These are phyloP conservation scores for Cylindrodendrum hubeiense DNA, from an alignment of 2,329 filamentous ascomycete species.

Conservation along the genomic window DNA sequence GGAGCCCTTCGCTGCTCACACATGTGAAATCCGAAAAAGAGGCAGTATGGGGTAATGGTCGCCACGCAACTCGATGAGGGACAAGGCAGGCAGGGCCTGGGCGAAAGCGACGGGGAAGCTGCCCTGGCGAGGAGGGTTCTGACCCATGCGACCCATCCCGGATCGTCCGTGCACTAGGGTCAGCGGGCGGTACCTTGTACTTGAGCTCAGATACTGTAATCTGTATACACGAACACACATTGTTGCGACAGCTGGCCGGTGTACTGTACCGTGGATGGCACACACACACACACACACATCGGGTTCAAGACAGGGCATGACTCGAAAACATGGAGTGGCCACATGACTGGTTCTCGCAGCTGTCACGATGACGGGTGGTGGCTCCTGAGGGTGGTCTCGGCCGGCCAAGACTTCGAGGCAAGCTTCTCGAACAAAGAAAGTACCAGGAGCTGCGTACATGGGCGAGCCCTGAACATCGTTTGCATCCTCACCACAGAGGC, in stretches of 20 bases:
- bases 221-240: neutral
- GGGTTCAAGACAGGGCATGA: neutral
- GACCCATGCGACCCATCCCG: conserved; percentile 24
- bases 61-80: neutral
- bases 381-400: neutral
- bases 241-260: no score
- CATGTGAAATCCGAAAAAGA: conserved; percentile 15
- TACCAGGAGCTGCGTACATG: neutral
- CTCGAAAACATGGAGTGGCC: neutral
- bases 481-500: neutral
- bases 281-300: neutral
- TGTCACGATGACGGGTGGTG: neutral
- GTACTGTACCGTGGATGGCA: neutral
- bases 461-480: neutral
- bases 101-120: conserved; percentile 18
- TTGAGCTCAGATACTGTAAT: neutral
- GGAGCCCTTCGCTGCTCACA: neutral
- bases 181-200: neutral
- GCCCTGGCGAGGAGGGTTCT: conserved; percentile 24
- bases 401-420: neutral
- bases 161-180: conserved; percentile 24
- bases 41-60: conserved; percentile 18
- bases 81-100: conserved; percentile 12
- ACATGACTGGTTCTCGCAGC: neutral
- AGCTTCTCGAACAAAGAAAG: conserved; percentile 1